Conservation (phyloP, 2,329 filamentous ascomycete species). For the Calonectria multiphialidica region DNA sequence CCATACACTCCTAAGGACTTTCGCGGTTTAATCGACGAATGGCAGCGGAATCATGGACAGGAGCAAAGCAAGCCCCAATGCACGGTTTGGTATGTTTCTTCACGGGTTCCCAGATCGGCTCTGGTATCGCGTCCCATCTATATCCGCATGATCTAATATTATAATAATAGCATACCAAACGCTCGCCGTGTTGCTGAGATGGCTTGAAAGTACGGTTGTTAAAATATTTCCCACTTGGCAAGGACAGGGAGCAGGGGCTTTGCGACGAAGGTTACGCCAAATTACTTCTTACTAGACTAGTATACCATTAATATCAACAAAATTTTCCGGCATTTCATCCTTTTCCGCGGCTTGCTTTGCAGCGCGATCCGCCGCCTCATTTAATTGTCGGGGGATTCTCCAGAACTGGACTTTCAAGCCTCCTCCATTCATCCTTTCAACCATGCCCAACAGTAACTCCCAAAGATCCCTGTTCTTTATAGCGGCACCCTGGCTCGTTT, state of each 20-base stretch:
- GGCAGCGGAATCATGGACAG: slow-evolving; percentile 19
- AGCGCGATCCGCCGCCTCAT: slow-evolving; percentile 54
- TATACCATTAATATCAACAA: too few species aligned
- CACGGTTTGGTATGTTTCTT: background rate
- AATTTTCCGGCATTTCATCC: background rate
- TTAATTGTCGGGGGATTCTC: slow-evolving; percentile 59
- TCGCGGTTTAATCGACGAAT: slow-evolving; percentile 41
- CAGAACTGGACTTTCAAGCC: slow-evolving; percentile 59
- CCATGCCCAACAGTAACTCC: slow-evolving; percentile 58
- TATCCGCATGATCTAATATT: too few species aligned
- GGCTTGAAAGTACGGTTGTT: too few species aligned
- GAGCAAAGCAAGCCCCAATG: background rate
- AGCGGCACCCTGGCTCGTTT: slow-evolving; percentile 40
- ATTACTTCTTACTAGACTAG: too few species aligned
- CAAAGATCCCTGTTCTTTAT: slow-evolving; percentile 67
- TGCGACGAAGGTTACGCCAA: too few species aligned
- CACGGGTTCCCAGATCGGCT: too few species aligned
- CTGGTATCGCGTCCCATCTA: too few species aligned
- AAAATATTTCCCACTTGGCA: too few species aligned
- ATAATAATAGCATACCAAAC: too few species aligned
- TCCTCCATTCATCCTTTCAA: slow-evolving; percentile 43
- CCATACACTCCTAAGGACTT: slow-evolving; percentile 41
- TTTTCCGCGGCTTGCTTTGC: slow-evolving; percentile 50
- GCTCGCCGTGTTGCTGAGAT: too few species aligned
- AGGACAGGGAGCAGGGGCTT: too few species aligned